Evolutionary conservation across 192 early-diverging fungal species (phyloP).

Genomic region (Umbelopsis vinacea): DNA sequence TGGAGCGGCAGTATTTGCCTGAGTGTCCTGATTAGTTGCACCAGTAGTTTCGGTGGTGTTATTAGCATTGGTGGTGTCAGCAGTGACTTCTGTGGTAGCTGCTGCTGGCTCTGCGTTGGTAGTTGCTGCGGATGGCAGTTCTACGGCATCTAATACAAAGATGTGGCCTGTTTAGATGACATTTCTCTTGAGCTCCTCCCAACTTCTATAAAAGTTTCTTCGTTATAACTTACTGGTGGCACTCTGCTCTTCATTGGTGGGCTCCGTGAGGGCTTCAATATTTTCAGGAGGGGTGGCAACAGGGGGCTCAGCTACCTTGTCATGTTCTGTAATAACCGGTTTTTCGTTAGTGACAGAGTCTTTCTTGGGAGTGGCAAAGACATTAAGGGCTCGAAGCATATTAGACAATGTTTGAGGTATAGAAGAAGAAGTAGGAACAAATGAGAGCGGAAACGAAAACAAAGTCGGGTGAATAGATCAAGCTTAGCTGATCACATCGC

Average conservation of each 20-base stretch:
- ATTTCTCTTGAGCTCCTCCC: background rate
- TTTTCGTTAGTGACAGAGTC: constrained; percentile 17
- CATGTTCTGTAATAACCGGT: constrained; percentile 15
- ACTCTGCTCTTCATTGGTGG: background rate
- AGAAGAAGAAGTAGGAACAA: too few species aligned
- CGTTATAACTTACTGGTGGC: constrained; percentile 6
- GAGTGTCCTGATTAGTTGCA: background rate
- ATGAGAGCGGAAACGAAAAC: background rate
- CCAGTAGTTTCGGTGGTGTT: background rate
- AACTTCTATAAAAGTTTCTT: background rate
- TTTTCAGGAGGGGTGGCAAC: constrained; percentile 19
- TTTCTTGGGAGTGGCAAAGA: background rate
- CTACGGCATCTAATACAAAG: constrained; percentile 11
- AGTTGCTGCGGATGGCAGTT: background rate
- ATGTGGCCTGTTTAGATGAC: background rate
- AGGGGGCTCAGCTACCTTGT: constrained; percentile 20
- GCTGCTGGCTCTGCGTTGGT: constrained; percentile 5
- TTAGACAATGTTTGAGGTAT: background rate
- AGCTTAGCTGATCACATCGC: constrained; percentile 1
- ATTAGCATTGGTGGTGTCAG: background rate
- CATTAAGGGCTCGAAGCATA: constrained; percentile 18
- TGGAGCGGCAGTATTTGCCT: background rate
- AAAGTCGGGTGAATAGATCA: background rate
- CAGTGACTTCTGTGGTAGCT: background rate
- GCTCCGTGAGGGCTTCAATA: constrained; percentile 9